These are phyloP conservation scores for Mortierella sp. DNA, from an alignment of 371 early-diverging fungal genomes.

Conservation along the genomic window DNA sequence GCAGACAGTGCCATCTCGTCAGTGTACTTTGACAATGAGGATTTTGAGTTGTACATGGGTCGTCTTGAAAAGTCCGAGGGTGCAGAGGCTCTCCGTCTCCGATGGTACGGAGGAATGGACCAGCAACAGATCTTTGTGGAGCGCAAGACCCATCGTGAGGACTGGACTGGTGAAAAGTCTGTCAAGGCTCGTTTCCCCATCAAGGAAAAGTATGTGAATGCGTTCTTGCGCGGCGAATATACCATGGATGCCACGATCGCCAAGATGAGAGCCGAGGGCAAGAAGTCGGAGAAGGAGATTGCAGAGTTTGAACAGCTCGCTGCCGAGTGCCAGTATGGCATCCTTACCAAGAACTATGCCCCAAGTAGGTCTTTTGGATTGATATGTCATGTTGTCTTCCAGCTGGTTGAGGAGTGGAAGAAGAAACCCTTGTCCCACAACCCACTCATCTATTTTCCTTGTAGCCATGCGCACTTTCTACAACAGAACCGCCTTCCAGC, in stretches of 20 bases:
- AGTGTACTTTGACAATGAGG: slow-evolving; percentile 96
- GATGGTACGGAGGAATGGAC: slow-evolving; percentile 85
- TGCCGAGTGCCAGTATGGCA: slow-evolving; percentile 82
- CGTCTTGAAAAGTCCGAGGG: slow-evolving; percentile 94
- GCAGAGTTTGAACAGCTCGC: slow-evolving; percentile 79
- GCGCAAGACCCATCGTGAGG: slow-evolving; percentile 97
- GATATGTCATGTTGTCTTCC: too few species aligned
- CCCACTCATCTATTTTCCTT: too few species aligned
- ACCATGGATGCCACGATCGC: slow-evolving; percentile 78
- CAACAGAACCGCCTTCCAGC: slow-evolving; percentile 99
- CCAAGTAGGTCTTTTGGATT: slow-evolving; percentile 70
- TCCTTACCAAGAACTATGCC: slow-evolving; percentile 78
- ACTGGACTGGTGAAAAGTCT: slow-evolving; percentile 95
- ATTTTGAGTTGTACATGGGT: slow-evolving; percentile 91
- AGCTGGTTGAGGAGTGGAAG: too few species aligned
- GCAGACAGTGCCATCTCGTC: slow-evolving; percentile 89
- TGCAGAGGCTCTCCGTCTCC: slow-evolving; percentile 90
- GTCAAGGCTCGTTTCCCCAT: slow-evolving; percentile 96
- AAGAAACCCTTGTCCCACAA: too few species aligned
- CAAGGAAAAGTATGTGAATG: slow-evolving; percentile 94
- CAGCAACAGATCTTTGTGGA: slow-evolving; percentile 91
- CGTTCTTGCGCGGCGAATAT: slow-evolving; percentile 84
- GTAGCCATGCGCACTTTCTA: slow-evolving; percentile 94
- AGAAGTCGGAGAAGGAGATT: slow-evolving; percentile 83
- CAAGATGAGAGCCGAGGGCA: slow-evolving; percentile 81